Base-by-base conservation (phyloP, 129 eudicot genomes). In the Rutidosis leptorrhynchoides region DNA sequence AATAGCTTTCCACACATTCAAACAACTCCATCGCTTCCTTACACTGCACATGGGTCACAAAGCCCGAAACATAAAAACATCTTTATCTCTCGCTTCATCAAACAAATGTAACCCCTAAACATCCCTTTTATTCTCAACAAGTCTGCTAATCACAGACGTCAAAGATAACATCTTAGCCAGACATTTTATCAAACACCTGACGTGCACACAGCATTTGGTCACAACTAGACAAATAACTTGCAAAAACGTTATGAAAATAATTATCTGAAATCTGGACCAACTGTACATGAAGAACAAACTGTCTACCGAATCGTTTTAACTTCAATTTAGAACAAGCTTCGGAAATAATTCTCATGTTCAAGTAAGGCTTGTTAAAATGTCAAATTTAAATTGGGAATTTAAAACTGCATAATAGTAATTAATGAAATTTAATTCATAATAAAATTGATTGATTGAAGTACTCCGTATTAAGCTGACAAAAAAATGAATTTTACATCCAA, bases 151-250 rank as follows among this genome's bases (percentile, higher is more conserved):
- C 7, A 83, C 53, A 9, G 81, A 65, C 19, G 80, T 80, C 85
- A 85, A 83, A 3, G 83, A 77, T 6, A 77, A 80, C 73, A 57
- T 84, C 85, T 67, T 79, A 60, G 28, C 65, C 83, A 57, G 35
- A 62, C 89, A 80, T 84, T 81, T 67, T 57, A 63, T 84, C 90
- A 56, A 84, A 84, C 90, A 78, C 82, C 23, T 78, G 72, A 35
- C 32, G 12, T 12, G 80, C 83, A 20, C 12, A 27, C 15, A 58
- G 69, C 64, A 55, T 22, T 61, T 71, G 61, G 17, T 67, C 74
- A 55, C 79, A 81, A 16, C 82, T 70, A 10, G 62, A 69, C 32
- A 78, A 84, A 66, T 74, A 71, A 71, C 75, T 73, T 20, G 78
- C 75, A 53, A 81, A 51, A 19, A 66, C 80, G 40, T 78, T 81